These are phyloP conservation scores for Trypanosoma mega DNA, from an alignment of 208 protist genomes.

Conservation along the genomic window DNA sequence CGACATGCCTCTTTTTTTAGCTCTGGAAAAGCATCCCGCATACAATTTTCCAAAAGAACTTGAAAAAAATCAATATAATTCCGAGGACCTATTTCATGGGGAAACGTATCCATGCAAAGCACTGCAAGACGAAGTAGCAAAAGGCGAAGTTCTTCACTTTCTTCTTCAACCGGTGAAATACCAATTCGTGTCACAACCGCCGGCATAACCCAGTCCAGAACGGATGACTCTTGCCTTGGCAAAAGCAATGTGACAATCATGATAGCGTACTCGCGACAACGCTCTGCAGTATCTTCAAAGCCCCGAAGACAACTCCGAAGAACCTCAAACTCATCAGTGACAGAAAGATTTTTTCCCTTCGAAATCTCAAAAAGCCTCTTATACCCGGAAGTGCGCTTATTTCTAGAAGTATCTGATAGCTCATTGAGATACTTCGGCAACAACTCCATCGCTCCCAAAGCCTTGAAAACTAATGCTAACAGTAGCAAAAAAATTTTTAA, in stretches of 20 bases:
- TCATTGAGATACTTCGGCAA: constrained; percentile 77
- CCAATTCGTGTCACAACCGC: constrained; percentile 83
- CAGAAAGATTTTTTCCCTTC: constrained; percentile 14
- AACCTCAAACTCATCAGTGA: constrained; percentile 52
- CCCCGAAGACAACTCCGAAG: constrained; percentile 59
- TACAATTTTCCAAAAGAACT: constrained; percentile 83
- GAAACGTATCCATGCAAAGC: constrained; percentile 79
- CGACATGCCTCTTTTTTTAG: constrained; percentile 85
- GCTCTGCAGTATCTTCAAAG: constrained; percentile 79
- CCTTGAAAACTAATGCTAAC: too few species aligned
- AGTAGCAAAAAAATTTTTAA: too few species aligned
- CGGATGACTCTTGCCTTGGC: constrained; percentile 37
- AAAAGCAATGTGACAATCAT: constrained; percentile 43
- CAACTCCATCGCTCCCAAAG: constrained; percentile 79
- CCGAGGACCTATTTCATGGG: constrained; percentile 82
- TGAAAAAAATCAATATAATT: constrained; percentile 90
- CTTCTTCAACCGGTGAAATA: constrained; percentile 61
- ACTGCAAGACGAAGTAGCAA: constrained; percentile 58
- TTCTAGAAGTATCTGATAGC: constrained; percentile 62
- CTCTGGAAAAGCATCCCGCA: constrained; percentile 74
- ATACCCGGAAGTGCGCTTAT: constrained; percentile 66
- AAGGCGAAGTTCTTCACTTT: constrained; percentile 83
- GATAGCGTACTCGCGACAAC: constrained; percentile 75
- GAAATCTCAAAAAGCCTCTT: constrained; percentile 50
- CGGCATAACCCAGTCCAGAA: constrained; percentile 90